phyloP scores from a whole-genome alignment of 345 rosid species.

The Carallia pectinifolia region DNA sequence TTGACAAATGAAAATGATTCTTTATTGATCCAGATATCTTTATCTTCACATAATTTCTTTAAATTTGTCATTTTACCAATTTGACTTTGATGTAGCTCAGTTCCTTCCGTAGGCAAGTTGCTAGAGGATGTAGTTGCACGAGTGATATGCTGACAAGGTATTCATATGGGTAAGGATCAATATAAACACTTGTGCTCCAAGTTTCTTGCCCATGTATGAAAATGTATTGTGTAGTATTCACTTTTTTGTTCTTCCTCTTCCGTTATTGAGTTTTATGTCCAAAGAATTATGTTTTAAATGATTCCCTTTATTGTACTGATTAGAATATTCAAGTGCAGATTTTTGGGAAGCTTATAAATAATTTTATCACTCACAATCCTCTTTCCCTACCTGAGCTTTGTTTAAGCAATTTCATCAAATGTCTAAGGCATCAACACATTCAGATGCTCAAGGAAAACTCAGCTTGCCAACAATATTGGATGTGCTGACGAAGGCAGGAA shows the following conservation, averaged over 20 bases:
- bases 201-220: slow-evolving; percentile 1
- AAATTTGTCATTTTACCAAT: slow-evolving; percentile 17
- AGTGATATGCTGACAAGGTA: slow-evolving; percentile 7
- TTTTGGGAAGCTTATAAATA: slow-evolving; percentile 66
- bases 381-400: slow-evolving; percentile 64
- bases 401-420: slow-evolving; percentile 27
- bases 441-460: slow-evolving; percentile 38
- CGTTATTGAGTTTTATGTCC: neutral
- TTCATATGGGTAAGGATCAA: slow-evolving; percentile 21
- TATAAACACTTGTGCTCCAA: slow-evolving; percentile 45
- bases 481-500: slow-evolving; percentile 53
- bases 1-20: slow-evolving; percentile 1
- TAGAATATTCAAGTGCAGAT: slow-evolving; percentile 42
- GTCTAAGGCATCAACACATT: slow-evolving; percentile 30
- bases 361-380: slow-evolving; percentile 49
- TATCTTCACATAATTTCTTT: neutral
- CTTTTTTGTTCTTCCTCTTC: neutral
- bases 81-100: slow-evolving; percentile 53
- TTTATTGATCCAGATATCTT: slow-evolving; percentile 1
- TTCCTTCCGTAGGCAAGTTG: slow-evolving; percentile 73
- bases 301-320: slow-evolving; percentile 15
- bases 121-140: slow-evolving; percentile 46
- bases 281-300: no score
- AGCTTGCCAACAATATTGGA: slow-evolving; percentile 62
- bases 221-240: neutral